phyloP scores from a whole-genome alignment of 1,284 basidiomycete species.

The Austroboletus novae-zelandiae region DNA sequence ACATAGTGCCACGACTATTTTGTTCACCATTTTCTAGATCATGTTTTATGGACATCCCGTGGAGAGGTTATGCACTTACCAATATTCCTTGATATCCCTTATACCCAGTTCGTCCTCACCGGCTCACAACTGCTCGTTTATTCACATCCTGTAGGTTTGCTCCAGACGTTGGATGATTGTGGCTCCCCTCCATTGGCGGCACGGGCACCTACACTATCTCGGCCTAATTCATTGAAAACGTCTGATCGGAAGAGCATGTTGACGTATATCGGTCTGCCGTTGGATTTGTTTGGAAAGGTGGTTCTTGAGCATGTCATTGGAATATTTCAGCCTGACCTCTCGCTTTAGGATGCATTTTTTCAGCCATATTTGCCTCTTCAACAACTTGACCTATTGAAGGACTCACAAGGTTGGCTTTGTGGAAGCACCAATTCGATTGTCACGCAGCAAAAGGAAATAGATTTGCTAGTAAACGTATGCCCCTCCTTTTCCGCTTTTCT shows the following conservation, averaged over 20 bases:
- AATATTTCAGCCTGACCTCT: constrained; percentile 2
- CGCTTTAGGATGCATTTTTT: constrained; percentile 82
- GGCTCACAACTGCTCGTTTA: background rate
- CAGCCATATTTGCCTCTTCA: constrained; percentile 97
- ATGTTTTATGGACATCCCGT: constrained; percentile 98
- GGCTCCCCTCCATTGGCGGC: constrained; percentile 86
- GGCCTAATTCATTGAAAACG: constrained; percentile 81
- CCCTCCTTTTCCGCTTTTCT: background rate
- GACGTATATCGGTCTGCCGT: constrained; percentile 86
- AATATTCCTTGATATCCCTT: constrained; percentile 90
- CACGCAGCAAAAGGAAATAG: constrained; percentile 89
- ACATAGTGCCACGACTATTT: background rate
- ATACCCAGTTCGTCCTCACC: constrained; percentile 59
- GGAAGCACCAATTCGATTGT: constrained; percentile 97
- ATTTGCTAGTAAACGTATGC: constrained; percentile 86
- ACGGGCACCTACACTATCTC: constrained; percentile 62
- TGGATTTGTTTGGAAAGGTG: constrained; percentile 85
- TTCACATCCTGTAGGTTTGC: constrained; percentile 50
- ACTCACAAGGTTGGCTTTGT: constrained; percentile 82
- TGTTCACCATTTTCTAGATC: constrained; percentile 51
- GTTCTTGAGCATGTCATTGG: constrained; percentile 1
- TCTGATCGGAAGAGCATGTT: constrained; percentile 91
- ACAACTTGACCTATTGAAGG: constrained; percentile 87
- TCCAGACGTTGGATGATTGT: constrained; percentile 88
- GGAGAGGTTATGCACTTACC: constrained; percentile 94